Percentiles rank a stretch among this genome's conserved stretches.
Conservation (phyloP, 768 basidiomycete genomes). For the Infundibulicybe gibba region DNA sequence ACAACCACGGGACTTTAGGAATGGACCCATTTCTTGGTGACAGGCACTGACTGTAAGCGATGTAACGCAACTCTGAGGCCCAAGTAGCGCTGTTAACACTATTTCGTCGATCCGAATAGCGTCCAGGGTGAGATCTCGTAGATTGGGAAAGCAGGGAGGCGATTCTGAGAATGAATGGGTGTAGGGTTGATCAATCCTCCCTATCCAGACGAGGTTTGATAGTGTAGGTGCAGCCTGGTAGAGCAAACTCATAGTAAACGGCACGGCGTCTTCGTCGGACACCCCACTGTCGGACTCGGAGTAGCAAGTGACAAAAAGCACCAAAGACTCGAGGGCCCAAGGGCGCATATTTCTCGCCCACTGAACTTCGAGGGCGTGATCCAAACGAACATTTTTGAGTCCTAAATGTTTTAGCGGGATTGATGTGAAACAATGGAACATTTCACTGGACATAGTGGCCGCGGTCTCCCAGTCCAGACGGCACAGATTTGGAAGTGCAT, state of each 20-base stretch:
- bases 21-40: neutral
- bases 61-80: neutral
- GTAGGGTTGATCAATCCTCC: too few species aligned
- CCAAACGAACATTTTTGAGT: constrained; percentile 7
- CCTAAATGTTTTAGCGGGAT: constrained; percentile 18
- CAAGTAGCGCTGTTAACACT: constrained; percentile 8
- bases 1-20: constrained; percentile 12
- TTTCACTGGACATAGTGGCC: constrained; percentile 4
- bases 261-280: neutral
- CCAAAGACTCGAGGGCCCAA: neutral
- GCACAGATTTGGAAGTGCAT: constrained; percentile 18
- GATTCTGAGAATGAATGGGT: neutral
- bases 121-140: constrained; percentile 16
- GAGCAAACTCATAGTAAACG: neutral
- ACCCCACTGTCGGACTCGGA: too few species aligned
- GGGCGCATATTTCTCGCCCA: neutral
- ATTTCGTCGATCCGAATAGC: constrained; percentile 10
- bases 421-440: constrained; percentile 11
- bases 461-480: constrained; percentile 20
- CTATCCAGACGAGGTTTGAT: neutral
- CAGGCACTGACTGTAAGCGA: constrained; percentile 9
- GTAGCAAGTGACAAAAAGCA: neutral
- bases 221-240: neutral
- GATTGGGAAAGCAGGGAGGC: constrained; percentile 10
- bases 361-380: neutral